phyloP scores from a whole-genome alignment of 192 early-diverging fungal species.

The Gamsiella multidivaricata region DNA sequence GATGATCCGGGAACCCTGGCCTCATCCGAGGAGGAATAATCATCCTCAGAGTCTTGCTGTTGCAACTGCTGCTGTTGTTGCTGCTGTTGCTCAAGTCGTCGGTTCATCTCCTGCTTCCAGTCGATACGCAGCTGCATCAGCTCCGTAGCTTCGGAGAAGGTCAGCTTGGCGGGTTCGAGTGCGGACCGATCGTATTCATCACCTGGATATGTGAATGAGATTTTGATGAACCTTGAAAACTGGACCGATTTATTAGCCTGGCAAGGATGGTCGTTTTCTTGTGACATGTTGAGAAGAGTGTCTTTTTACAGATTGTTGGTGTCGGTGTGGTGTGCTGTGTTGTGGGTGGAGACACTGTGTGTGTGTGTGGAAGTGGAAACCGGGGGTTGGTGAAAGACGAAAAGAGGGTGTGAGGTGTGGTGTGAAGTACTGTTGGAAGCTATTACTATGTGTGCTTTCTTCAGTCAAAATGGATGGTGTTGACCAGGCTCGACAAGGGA shows the following conservation, averaged over 20 bases:
- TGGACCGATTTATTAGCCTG: slow-evolving; percentile 55
- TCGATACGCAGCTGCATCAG: slow-evolving; percentile 52
- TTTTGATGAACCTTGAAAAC: slow-evolving; percentile 52
- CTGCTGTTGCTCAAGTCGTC: slow-evolving; percentile 31
- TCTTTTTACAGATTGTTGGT: not conserved
- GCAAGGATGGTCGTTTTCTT: slow-evolving; percentile 7
- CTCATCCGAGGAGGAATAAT: slow-evolving; percentile 31
- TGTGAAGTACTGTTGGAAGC: too few relatives aligned
- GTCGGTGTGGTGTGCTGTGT: not conserved
- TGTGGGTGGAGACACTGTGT: not conserved
- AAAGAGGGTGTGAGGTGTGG: not conserved
- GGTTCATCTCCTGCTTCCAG: slow-evolving; percentile 51
- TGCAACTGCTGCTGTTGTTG: slow-evolving; percentile 26
- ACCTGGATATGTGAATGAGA: slow-evolving; percentile 53
- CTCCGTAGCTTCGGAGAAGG: slow-evolving; percentile 48
- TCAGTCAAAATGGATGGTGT: too few relatives aligned
- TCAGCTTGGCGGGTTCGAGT: slow-evolving; percentile 51
- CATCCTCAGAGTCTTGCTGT: slow-evolving; percentile 25
- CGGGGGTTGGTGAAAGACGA: not conserved
- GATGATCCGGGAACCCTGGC: slow-evolving; percentile 5
- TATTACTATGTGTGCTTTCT: too few relatives aligned
- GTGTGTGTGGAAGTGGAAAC: not conserved
- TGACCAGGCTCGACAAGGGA: not conserved
- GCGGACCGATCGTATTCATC: slow-evolving; percentile 57
- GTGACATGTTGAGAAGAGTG: slow-evolving; percentile 23